Evolutionary conservation across 2,329 filamentous ascomycete genomes (phyloP), one percentile per base, ranked within the genome.

Genomic region (Xylaria sp.): DNA sequence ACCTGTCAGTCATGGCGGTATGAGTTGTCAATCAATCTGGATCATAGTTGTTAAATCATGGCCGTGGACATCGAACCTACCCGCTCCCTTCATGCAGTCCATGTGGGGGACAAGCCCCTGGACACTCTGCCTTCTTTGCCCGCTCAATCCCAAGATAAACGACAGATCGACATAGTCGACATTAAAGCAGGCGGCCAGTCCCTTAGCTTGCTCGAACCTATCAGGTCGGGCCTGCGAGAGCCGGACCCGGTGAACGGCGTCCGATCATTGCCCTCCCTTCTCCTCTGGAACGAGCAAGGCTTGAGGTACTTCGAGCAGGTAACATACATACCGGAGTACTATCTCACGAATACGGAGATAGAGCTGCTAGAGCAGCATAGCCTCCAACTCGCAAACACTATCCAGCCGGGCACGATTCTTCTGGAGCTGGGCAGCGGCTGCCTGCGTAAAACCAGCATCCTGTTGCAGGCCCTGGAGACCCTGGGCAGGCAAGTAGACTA

Each of bases 271-370:
- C 46, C 46, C 2, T 43, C 46, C 2, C 39, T 49, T 22, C 46
- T 49, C 24, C 46, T 49, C 16, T 49, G 46, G 46, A 17, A 49
- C 39, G 46, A 49, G 24, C 39, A 42, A 38, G 46, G 46, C 18
- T 19, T 49, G 46, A 49, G 21, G 19, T 38, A 37, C 13, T 49
- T 49, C 18, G 46, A 49, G 16, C 39, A 43, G 19, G 39, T 49
- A 11, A 49, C 46, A 22, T 43, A 49, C 22, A 4, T 29, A 8
- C 46, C 46, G 9, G 46, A 49, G 11, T 49, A 49, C 39, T 49
- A 49, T 19, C 39, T 49, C 17, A 49, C 46, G 9, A 43, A 49
- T 18, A 38, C 22, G 21, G 46, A 49, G 18, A 49, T 49, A 6
- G 18, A 19, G 1, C 17, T 49, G n/a, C 46, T 49, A 21, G 39